A percentile compares a stretch with the other conserved stretches of the same genome.
Evolutionary conservation across 2,329 filamentous ascomycete genomes (phyloP).

Genomic region (Cordyceps cateniannulata): DNA sequence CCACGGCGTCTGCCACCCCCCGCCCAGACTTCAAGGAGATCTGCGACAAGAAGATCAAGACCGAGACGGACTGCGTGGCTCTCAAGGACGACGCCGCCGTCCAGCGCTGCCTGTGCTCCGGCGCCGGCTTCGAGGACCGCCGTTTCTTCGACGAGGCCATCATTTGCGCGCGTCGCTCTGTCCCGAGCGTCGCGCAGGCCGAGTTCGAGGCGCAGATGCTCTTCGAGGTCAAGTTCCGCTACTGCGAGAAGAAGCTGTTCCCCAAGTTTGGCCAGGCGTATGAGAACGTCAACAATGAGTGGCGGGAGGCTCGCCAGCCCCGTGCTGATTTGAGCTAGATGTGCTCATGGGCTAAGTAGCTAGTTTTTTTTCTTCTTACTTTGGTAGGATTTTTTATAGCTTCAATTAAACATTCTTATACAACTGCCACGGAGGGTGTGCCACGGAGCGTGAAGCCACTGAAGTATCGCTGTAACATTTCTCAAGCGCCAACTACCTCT

Average conservation of each 20-base stretch:
- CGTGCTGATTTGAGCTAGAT: background rate
- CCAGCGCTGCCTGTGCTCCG: background rate
- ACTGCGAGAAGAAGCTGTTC: background rate
- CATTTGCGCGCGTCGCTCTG: background rate
- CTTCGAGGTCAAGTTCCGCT: background rate
- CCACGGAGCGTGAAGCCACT: too few species aligned
- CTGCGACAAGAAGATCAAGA: background rate
- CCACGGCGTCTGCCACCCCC: background rate
- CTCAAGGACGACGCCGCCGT: background rate
- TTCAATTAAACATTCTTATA: background rate
- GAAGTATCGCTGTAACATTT: too few species aligned
- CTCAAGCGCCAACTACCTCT: too few species aligned
- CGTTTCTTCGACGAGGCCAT: background rate
- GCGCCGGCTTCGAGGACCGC: background rate
- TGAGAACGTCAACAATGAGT: background rate
- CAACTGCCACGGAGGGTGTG: too few species aligned
- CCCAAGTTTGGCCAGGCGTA: background rate
- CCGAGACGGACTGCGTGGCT: background rate
- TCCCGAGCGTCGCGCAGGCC: background rate
- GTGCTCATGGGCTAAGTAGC: background rate
- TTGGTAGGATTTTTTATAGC: background rate
- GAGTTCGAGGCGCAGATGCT: slow-evolving; percentile 1
- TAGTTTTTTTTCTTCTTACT: background rate
- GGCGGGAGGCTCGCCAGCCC: background rate
- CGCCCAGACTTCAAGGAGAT: background rate